Evolutionary conservation across 331 rosid genomes (phyloP).

Genomic region (Telfairia occidentalis): DNA sequence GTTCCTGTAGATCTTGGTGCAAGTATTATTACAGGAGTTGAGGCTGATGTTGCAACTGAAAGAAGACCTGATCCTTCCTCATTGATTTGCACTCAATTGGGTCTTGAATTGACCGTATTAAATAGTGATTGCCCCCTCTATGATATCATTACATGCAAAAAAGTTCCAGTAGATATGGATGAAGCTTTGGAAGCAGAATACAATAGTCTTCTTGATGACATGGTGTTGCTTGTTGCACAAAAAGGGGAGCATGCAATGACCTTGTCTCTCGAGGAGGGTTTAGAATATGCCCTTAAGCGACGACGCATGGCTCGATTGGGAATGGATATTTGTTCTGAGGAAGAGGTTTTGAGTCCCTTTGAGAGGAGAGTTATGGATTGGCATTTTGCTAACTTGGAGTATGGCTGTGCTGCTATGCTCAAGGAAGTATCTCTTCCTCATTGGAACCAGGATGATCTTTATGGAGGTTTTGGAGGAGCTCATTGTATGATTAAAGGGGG

Average conservation of each 20-base stretch:
- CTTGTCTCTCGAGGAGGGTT: slow-evolving; percentile 97
- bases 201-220: slow-evolving; percentile 96
- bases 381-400: slow-evolving; percentile 98
- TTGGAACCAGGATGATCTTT: slow-evolving; percentile 98
- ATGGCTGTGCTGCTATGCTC: slow-evolving; percentile 94
- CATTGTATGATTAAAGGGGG: slow-evolving; percentile 99
- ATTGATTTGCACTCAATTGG: slow-evolving; percentile 89
- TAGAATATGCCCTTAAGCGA: slow-evolving; percentile 76
- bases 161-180: slow-evolving; percentile 87
- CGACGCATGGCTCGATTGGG: slow-evolving; percentile 51
- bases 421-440: slow-evolving; percentile 90
- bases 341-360: slow-evolving; percentile 60
- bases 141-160: slow-evolving; percentile 65
- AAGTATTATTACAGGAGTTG: slow-evolving; percentile 98
- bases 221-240: slow-evolving; percentile 71
- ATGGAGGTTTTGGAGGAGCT: slow-evolving; percentile 99
- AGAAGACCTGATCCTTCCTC: slow-evolving; percentile 99
- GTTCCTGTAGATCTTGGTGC: slow-evolving; percentile 99
- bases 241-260: slow-evolving; percentile 73
- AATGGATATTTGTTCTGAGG: slow-evolving; percentile 19
- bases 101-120: slow-evolving; percentile 79
- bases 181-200: slow-evolving; percentile 90
- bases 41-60: slow-evolving; percentile 97
- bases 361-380: slow-evolving; percentile 99
- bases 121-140: slow-evolving; percentile 97